Base-by-base conservation (phyloP, 495 filamentous ascomycete species). In the Sordaria brevicollis region DNA sequence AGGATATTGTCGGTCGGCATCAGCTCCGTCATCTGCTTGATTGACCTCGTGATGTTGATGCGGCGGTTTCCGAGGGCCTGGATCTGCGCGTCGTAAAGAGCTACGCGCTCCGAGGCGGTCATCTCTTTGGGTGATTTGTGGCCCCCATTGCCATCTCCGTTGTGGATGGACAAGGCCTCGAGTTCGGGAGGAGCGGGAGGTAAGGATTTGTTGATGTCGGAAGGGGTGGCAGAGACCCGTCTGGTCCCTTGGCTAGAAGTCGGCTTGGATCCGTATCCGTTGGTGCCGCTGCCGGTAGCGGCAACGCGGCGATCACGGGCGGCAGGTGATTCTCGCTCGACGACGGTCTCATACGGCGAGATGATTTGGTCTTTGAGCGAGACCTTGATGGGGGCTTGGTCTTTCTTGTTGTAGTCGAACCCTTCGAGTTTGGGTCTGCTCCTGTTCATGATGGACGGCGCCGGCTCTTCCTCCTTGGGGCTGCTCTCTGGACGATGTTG, bases 21-120 rank as follows among this genome's bases (percentile, higher is more conserved):
- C 74, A 87, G 78, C 74, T 86, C 84, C 35, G 88, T 92, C 82
- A 93, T 87, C 78, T 93, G 89, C 70, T 87, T 81, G 72, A 94
- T 89, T 43, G 90, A 86, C 1, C 85, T 89, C 73, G 88, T 83
- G 70, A 96, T 83, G 78, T 92, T 95, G 68, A 84, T 80, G 67
- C 89, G 87, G 36, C 91, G 88, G 71, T 88, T 85, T 2, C 79
- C 83, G 9, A 97, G 85, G 38, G 87, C 84, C 29, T 89, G 85
- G 57, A 89, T 84, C 73, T 87, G 87, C 1, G 89, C 86, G 78
- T 93, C 86, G 19, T 95, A 84, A 39, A 86, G 81, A 36, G 86
- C 82, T 65, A 95, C 85, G 25, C 89, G 89, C 76, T 89, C 88
- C 13, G 84, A 80, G 1, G 86, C 82, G 77, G 79, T 41, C 81